Evolutionary conservation across 2,329 filamentous ascomycete genomes (phyloP).

Genomic region (Malbranchea cinnamomea): DNA sequence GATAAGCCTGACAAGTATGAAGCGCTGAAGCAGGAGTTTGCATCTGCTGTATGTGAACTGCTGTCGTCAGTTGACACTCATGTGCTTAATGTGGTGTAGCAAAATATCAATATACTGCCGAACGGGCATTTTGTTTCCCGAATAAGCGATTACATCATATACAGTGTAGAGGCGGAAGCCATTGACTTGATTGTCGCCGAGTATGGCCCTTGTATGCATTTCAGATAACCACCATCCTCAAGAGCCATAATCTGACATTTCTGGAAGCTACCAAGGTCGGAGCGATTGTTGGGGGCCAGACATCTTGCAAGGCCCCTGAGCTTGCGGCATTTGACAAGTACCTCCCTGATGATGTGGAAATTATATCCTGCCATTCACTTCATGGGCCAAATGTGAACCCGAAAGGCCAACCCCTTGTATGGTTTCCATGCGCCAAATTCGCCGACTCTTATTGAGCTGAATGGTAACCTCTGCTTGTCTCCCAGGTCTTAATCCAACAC

Average conservation of each 20-base stretch:
- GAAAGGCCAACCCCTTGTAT: slow-evolving; percentile 74
- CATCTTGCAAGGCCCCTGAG: slow-evolving; percentile 94
- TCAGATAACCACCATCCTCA: neutral
- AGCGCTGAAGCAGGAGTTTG: slow-evolving; percentile 64
- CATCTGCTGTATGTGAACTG: slow-evolving; percentile 59
- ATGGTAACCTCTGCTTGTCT: neutral
- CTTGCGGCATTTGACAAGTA: slow-evolving; percentile 84
- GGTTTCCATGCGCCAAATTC: slow-evolving; percentile 5
- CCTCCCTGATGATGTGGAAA: slow-evolving; percentile 76
- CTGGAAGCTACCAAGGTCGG: slow-evolving; percentile 73
- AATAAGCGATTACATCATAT: slow-evolving; percentile 96
- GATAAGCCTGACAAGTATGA: slow-evolving; percentile 84
- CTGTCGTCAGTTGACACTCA: slow-evolving; percentile 15
- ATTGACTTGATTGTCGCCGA: slow-evolving; percentile 76
- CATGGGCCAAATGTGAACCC: slow-evolving; percentile 86
- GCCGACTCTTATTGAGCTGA: neutral
- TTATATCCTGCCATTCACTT: slow-evolving; percentile 90
- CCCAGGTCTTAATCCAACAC: slow-evolving; percentile 70
- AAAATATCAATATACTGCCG: slow-evolving; percentile 69
- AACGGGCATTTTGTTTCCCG: slow-evolving; percentile 95
- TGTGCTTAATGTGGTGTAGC: slow-evolving; percentile 39
- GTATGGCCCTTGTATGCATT: slow-evolving; percentile 74
- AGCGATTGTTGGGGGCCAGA: slow-evolving; percentile 93
- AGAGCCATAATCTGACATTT: slow-evolving; percentile 7
- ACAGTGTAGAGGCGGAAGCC: slow-evolving; percentile 87